These are phyloP conservation scores for Penicillium corylophilum DNA, from an alignment of 2,329 filamentous ascomycete species.

Conservation along the genomic window DNA sequence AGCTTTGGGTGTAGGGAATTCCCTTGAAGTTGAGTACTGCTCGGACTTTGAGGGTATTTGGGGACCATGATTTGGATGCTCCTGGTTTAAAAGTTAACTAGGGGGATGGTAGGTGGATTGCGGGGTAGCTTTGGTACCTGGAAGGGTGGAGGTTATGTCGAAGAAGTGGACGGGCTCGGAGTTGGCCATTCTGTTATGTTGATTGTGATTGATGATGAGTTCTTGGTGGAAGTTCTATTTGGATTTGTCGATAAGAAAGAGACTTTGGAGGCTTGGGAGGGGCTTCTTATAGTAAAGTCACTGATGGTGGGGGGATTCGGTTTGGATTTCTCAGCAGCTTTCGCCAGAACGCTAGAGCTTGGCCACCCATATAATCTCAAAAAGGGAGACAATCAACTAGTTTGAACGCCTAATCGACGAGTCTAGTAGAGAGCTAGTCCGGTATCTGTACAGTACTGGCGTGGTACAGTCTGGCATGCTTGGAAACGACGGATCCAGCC, in stretches of 20 bases:
- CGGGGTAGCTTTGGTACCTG: slow-evolving; percentile 18
- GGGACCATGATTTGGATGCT: slow-evolving; percentile 30
- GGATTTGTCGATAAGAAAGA: not conserved
- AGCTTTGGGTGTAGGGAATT: slow-evolving; percentile 29
- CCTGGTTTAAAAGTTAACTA: slow-evolving; percentile 16
- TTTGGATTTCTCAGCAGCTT: slow-evolving; percentile 9
- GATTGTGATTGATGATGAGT: not conserved
- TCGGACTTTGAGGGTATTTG: slow-evolving; percentile 27
- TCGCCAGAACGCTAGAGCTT: not conserved
- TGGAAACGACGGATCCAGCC: not conserved
- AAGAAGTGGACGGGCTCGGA: slow-evolving; percentile 35
- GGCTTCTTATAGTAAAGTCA: not conserved
- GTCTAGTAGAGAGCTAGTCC: not conserved
- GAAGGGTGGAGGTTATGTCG: slow-evolving; percentile 30
- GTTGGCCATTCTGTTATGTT: slow-evolving; percentile 20
- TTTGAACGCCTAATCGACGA: not conserved
- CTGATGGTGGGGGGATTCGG: slow-evolving; percentile 1
- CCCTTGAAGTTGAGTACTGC: slow-evolving; percentile 28
- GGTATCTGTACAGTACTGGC: not conserved
- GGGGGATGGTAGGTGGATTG: not conserved
- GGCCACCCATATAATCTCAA: not conserved
- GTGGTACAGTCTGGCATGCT: not conserved
- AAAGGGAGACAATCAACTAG: not conserved
- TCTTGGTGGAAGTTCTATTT: not conserved
- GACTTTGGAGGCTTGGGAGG: not conserved